phyloP scores from a whole-genome alignment of 176 grass and related monocot genomes.

The Avena eriantha region DNA sequence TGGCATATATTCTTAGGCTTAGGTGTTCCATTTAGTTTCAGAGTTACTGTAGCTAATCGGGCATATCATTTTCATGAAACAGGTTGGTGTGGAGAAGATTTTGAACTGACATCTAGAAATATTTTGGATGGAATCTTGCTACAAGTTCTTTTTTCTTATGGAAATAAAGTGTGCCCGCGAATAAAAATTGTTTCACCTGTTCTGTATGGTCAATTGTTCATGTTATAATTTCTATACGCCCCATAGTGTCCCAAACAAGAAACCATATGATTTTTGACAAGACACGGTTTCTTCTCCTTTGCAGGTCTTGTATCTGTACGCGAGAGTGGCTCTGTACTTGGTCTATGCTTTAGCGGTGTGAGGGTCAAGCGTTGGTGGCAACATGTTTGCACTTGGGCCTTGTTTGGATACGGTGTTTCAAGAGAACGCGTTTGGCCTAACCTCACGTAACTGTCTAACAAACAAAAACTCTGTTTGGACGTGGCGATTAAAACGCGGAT shows the following conservation, averaged over 20 bases:
- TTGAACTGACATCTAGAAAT: not conserved
- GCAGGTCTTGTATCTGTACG: not conserved
- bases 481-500: too few relatives aligned
- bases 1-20: not conserved
- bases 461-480: too few relatives aligned
- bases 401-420: too few relatives aligned
- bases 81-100: not conserved
- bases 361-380: not conserved
- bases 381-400: not conserved
- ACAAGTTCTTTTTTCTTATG: not conserved
- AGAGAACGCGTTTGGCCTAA: too few relatives aligned
- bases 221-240: not conserved
- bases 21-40: not conserved
- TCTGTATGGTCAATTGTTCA: not conserved
- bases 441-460: too few relatives aligned
- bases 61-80: not conserved
- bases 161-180: not conserved
- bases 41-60: not conserved
- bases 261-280: not conserved
- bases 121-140: not conserved
- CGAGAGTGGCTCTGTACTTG: conserved; percentile 8
- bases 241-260: not conserved
- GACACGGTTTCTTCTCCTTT: not conserved
- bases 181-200: not conserved
- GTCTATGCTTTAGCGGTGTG: not conserved